Evolutionary conservation across 495 filamentous ascomycete genomes (phyloP), one percentile per base, ranked within the genome.

Genomic region (Saxophila tyrrhenica): DNA sequence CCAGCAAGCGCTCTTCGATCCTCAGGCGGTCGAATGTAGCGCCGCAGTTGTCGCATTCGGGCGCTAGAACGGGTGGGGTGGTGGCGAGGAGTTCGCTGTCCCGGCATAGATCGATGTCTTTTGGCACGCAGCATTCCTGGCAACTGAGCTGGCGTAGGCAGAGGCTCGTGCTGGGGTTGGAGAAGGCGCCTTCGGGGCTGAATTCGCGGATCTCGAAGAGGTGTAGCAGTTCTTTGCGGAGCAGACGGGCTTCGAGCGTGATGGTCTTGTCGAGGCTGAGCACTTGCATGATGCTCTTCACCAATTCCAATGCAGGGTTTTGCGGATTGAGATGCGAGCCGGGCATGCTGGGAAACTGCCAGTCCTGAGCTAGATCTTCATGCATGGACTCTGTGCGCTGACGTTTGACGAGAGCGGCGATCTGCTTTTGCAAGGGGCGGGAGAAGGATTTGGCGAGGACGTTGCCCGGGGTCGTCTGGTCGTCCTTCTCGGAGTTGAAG

Each of bases 181-280:
- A 75, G 70, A 95, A 98, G 8, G 78, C 75, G 39, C 84, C 92
- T 48, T 92, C 87, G 58, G 82, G 78, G 72, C 81, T 85, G 70
- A 98, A 98, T 68, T 98, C 92, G 57, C 88, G 85, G 53, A 98
- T 78, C 42, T 97, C 91, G 65, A 96, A 95, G 47, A 96, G 74
- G 2, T 81, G 76, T 10, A 98, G 84, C 2, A 97, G 73, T 43
- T 96, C 90, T 61, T 91, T 91, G 22, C 92, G 81, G 1, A 98
- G 74, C 21, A 94, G 69, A 25, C 94, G 83, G 2, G 84, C 86
- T 66, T 96, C 91, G 52, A 94, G 77, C 1, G 80, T 83, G 62
- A 89, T 84, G 54, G 89, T 85, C 65, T 88, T 91, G 67, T 92
- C 92, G 16, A 98, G 74, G 54, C 81, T 85, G 46, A 97, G 73